Conservation (phyloP, 768 basidiomycete species). For the Kwoniella dendrophila region DNA sequence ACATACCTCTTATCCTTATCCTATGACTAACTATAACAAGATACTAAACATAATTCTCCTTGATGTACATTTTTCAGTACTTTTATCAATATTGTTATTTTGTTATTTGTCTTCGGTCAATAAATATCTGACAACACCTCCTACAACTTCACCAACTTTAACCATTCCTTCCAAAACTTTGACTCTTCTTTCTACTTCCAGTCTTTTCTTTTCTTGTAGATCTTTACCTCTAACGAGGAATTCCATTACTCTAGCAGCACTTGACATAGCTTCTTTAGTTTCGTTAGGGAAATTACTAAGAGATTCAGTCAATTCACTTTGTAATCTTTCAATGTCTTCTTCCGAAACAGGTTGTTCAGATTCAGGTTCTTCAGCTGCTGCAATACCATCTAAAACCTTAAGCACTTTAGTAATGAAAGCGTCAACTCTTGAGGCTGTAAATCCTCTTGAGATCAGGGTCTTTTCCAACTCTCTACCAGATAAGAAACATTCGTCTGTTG, state of each 20-base stretch:
- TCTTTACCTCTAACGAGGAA: conserved; percentile 43
- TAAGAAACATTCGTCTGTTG: conserved; percentile 47
- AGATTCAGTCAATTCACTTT: conserved; percentile 28
- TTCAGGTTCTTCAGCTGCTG: conserved; percentile 40
- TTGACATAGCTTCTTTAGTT: conserved; percentile 40
- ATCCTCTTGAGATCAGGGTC: conserved; percentile 30
- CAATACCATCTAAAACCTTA: conserved; percentile 48
- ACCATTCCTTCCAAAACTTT: conserved; percentile 52
- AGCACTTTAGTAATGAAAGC: conserved; percentile 49
- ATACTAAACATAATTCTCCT: too few relatives aligned
- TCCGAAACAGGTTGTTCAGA: conserved; percentile 11
- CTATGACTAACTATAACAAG: too few relatives aligned
- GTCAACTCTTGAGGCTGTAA: conserved; percentile 36
- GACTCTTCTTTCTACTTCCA: conserved; percentile 45
- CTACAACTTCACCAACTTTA: conserved; percentile 45
- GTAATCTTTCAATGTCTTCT: conserved; percentile 24
- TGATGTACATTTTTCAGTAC: too few relatives aligned
- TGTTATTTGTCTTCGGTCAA: conserved; percentile 36
- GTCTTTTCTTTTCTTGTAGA: conserved; percentile 43
- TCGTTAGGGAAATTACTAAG: conserved; percentile 34
- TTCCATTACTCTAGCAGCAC: conserved; percentile 35
- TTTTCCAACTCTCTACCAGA: conserved; percentile 38
- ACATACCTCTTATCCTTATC: too few relatives aligned
- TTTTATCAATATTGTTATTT: neutral
- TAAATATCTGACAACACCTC: conserved; percentile 45